Evolutionary conservation across 139 green algal genomes (phyloP), one percentile per base, ranked within the genome.

Genomic region (Chlamydomonas applanata): DNA sequence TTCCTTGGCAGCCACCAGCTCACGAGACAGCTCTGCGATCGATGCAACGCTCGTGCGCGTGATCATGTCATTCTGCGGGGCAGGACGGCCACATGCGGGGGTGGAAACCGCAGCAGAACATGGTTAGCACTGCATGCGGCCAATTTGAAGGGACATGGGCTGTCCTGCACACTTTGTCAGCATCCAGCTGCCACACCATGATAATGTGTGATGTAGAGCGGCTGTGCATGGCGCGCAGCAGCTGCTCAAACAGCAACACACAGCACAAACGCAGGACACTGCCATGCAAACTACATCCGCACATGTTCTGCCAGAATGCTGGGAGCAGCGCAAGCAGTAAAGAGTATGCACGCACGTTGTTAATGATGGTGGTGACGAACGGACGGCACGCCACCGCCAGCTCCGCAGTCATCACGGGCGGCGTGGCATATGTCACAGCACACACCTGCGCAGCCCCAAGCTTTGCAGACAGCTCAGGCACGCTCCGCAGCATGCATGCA

Each of bases 401-500:
- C 5, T 63, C 40, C 11, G 40, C 40, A 40, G 30, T 30, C 59
- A 71, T 27, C 13, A 71, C 64, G 25, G 64, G 64, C 29, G 64
- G 64, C 13, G 36, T 40, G 36, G 64, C 64, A 35, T 57, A 71
- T 7, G 64, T 59, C 20, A 59, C 27, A 4, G 36, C 35, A 11
- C 20, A 36, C 14, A 71, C 64, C 16, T 4, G 20, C 16, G 64
- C 40, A 2, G 36, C 64, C 24, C 24, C 40, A 11, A 76, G 54
- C 70, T 54, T 35, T 4, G 34, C 25, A 4, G 20, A 11, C 32
- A 67, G 32, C 34, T 59, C 19, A 2, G 56, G 53, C 25, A 36
- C 56, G 52, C 34, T 40, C 4, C 75, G 66, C 60, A 90, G 71
- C 65, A 87, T 80, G 30, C 83, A 69, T 22, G 75, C 76, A 40